Base-by-base conservation (phyloP, 2,329 filamentous ascomycete species). In the Endothia cerciana region DNA sequence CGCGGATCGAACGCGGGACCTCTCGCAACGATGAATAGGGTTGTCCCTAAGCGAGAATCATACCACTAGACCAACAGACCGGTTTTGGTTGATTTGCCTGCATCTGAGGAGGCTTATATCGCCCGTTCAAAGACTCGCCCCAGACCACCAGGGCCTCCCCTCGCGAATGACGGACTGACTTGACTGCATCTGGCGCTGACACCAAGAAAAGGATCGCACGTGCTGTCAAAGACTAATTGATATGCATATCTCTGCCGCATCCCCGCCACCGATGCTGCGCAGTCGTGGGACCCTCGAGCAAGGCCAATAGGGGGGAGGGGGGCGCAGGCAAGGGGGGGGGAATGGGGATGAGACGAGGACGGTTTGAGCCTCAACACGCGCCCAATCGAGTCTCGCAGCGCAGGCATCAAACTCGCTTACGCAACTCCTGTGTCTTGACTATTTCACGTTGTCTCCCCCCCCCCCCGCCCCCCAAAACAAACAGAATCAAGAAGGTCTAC, bases 31-130 rank as follows among this genome's bases (percentile, higher is more conserved):
- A 62, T 41, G 43, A 60, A 22, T 40, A 75, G 77, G 76, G 76
- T 78, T 69, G 63, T 75, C 86, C 86, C 86, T 88, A 88, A 88
- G 86, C 86, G 85, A 87, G 85, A 88, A 89, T 88, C 85, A 88
- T 88, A 88, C 85, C 86, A 84, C 85, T 87, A 87, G 85, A 86
- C 84, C 83, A 87, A 77, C 79, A 79, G 79, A 80, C 78, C 22
- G 33, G 5, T 55, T 30, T 4, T 38, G 4, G 7, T 1, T 33
- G 1, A 2, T 55, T 36, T 33, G 1, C n/a, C n/a, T n/a, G n/a
- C n/a, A n/a, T n/a, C n/a, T n/a, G n/a, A n/a, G n/a, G n/a, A n/a
- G n/a, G n/a, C n/a, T n/a, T n/a, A n/a, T n/a, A n/a, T n/a, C n/a
- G n/a, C n/a, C n/a, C n/a, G n/a, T n/a, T n/a, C n/a, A n/a, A n/a